A percentile compares a stretch with the other conserved stretches of the same genome.
phyloP scores from a whole-genome alignment of 192 early-diverging fungal genomes.

The Coemansia sp. region DNA sequence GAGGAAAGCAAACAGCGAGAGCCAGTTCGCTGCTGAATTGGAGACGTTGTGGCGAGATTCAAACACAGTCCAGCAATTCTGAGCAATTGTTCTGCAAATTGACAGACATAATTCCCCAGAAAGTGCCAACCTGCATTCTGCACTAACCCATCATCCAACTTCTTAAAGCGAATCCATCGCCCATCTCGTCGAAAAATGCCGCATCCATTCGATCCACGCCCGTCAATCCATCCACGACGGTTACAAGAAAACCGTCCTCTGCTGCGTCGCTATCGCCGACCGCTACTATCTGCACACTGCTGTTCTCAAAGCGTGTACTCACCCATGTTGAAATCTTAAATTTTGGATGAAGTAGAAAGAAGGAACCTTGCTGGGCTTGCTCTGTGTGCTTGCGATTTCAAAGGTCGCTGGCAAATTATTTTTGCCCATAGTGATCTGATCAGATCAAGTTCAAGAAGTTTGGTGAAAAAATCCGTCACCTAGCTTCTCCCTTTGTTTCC shows the following conservation, averaged over 20 bases:
- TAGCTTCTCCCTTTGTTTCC: neutral
- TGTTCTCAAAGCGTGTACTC: slow-evolving; percentile 16
- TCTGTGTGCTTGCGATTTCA: neutral
- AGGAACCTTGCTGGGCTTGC: slow-evolving; percentile 3
- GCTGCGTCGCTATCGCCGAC: neutral
- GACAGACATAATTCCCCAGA: neutral
- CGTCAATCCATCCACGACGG: neutral
- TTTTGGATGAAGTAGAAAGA: slow-evolving; percentile 39
- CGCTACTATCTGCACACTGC: slow-evolving; percentile 1
- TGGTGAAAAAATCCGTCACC: neutral
- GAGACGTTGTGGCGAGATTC: neutral
- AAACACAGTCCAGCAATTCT: neutral
- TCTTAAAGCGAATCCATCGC: slow-evolving; percentile 10
- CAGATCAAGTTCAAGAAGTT: neutral
- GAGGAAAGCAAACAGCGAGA: neutral
- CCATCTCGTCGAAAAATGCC: neutral
- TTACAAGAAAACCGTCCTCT: neutral
- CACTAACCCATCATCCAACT: neutral
- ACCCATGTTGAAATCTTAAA: slow-evolving; percentile 43
- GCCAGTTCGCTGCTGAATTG: neutral
- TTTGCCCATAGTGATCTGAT: neutral
- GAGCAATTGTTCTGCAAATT: neutral
- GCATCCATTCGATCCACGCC: slow-evolving; percentile 10
- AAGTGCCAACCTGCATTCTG: neutral
- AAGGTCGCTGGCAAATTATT: neutral